A percentile compares a stretch with the other conserved stretches of the same genome.
Conservation (phyloP, 345 rosid genomes). For the Pugionium cornutum region DNA sequence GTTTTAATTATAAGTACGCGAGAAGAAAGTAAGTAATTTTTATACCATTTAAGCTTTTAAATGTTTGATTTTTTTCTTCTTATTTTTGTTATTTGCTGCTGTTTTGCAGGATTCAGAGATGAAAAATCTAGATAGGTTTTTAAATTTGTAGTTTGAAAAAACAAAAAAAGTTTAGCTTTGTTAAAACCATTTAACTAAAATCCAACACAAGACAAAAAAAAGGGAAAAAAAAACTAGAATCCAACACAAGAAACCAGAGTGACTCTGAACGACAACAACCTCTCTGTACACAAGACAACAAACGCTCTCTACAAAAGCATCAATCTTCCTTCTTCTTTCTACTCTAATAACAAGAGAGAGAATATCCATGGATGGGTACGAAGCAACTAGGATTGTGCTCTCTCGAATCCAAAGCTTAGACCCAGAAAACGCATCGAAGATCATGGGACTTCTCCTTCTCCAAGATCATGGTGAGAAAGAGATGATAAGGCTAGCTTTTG, state of each 20-base stretch:
- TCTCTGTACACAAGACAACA: slow-evolving; percentile 44
- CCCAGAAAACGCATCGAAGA: slow-evolving; percentile 89
- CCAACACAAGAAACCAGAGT: slow-evolving; percentile 32
- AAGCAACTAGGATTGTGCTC: slow-evolving; percentile 86
- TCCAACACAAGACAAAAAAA: slow-evolving; percentile 23
- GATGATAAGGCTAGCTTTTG: slow-evolving; percentile 91
- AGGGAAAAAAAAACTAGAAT: slow-evolving; percentile 15
- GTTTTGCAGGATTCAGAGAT: slow-evolving; percentile 53
- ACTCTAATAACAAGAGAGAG: slow-evolving; percentile 12
- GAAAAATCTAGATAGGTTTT: slow-evolving; percentile 24
- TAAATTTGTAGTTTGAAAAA: slow-evolving; percentile 4
- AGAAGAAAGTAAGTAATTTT: slow-evolving; percentile 40
- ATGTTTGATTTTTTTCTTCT: slow-evolving; percentile 21
- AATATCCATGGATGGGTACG: slow-evolving; percentile 75
- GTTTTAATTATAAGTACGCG: slow-evolving; percentile 42
- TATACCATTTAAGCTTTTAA: slow-evolving; percentile 22
- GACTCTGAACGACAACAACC: slow-evolving; percentile 42
- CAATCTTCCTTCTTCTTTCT: slow-evolving; percentile 33
- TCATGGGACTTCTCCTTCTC: slow-evolving; percentile 87
- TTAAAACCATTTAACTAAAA: slow-evolving; percentile 24
- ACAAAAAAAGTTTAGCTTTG: background rate
- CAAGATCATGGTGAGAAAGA: slow-evolving; percentile 96
- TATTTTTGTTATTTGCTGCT: slow-evolving; percentile 23
- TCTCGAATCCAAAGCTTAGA: slow-evolving; percentile 77
- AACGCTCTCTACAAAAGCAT: slow-evolving; percentile 43